Percentiles rank a stretch among this genome's conserved stretches.
Evolutionary conservation across 2,329 filamentous ascomycete genomes (phyloP).

Genomic region (Zymoseptoria passerinii): DNA sequence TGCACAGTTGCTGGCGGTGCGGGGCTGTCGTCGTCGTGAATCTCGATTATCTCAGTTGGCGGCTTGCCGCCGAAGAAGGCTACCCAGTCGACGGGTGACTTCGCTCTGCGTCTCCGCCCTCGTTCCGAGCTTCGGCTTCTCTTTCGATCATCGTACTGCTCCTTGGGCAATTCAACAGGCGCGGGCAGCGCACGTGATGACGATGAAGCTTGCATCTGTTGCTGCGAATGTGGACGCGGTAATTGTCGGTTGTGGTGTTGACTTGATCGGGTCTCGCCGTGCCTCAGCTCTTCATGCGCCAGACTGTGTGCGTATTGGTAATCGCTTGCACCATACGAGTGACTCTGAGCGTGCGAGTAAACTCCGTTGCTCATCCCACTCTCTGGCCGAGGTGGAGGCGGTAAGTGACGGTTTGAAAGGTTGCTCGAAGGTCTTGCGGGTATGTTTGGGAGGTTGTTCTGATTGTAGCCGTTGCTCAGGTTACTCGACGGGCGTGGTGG

Average conservation of each 20-base stretch:
- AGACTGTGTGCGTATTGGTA: conserved; percentile 17
- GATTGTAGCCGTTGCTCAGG: conserved; percentile 25
- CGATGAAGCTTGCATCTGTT: conserved; percentile 11
- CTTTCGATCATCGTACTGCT: conserved; percentile 6
- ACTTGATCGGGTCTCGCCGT: conserved; percentile 21
- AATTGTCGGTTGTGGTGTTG: conserved; percentile 14
- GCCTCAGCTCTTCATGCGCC: conserved; percentile 21
- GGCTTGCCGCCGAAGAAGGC: conserved; percentile 31
- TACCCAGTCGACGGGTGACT: conserved; percentile 30
- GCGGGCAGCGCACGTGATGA: conserved; percentile 20
- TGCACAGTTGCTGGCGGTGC: conserved; percentile 18
- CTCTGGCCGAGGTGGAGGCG: conserved; percentile 22
- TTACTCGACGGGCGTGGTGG: conserved; percentile 28
- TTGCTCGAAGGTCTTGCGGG: conserved; percentile 28
- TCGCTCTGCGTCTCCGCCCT: conserved; percentile 15
- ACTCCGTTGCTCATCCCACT: conserved; percentile 25
- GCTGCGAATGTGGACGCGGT: conserved; percentile 17
- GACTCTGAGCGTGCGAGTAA: conserved; percentile 20
- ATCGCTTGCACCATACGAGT: conserved; percentile 19
- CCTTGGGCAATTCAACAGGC: conserved; percentile 6
- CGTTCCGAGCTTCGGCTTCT: conserved; percentile 7
- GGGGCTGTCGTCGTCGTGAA: conserved; percentile 40
- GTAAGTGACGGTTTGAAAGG: conserved; percentile 23
- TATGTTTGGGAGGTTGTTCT: conserved; percentile 14
- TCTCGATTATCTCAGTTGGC: conserved; percentile 45